Evolutionary conservation across 2,329 filamentous ascomycete genomes (phyloP), one percentile per base, ranked within the genome.

Genomic region (Dothistroma pini): DNA sequence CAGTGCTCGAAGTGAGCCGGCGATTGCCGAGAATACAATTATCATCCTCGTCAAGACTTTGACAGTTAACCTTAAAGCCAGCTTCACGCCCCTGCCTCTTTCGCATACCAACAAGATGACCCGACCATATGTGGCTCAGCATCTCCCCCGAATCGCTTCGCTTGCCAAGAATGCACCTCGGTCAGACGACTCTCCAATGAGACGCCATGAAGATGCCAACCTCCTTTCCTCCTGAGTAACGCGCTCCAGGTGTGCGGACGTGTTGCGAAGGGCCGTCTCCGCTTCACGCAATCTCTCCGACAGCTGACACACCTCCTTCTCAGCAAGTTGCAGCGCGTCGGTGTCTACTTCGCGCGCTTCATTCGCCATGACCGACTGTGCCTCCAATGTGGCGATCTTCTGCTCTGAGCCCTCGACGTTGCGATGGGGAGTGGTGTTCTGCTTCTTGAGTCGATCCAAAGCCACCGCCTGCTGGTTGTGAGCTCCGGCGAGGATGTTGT

Each of bases 231-330:
- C 32, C 44, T 50, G 55, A 8, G n/a, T 25, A 16, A 53, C 31
- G 14, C 10, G 31, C 14, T 41, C 21, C 48, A 52, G n/a, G 11
- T 12, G 16, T 25, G 49, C 21, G 10, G 31, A n/a, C 31, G 19
- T 38, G 14, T 44, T n/a, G 16, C 53, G 44, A 21, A 38, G 21
- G 4, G 31, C 21, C 21, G 29, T 12, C 34, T 52, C 25, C 9
- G 32, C 31, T 10, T 12, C 10, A 12, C 44, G 22, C 47, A 58
- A 21, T 10, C 31, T 51, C 48, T 53, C 31, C 10, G 48, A 29
- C 11, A 58, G 16, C 12, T 38, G 29, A 29, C 16, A 58, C 2
- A 53, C 56, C 25, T 58, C 56, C 19, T 34, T 41, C 22, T 58
- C 44, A 3, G 56, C 48, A n/a, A 58, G 25, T 34, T 53, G 16